Percentiles rank a stretch among this genome's conserved stretches.
phyloP scores from a whole-genome alignment of 2,329 filamentous ascomycete species.

The Monosporascus sp. region DNA sequence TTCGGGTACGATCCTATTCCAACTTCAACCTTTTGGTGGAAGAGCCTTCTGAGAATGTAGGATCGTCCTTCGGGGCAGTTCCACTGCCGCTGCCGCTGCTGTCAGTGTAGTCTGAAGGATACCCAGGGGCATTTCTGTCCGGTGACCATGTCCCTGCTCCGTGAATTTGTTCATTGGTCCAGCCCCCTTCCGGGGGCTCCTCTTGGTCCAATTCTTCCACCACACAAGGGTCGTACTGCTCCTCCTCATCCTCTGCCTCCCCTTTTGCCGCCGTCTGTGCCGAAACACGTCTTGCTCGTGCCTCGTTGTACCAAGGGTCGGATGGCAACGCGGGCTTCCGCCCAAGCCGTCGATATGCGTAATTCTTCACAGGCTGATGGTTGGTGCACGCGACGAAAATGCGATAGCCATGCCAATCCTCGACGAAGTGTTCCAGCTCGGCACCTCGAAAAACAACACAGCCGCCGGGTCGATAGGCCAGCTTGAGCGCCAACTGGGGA shows the following conservation, averaged over 20 bases:
- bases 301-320: not conserved
- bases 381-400: constrained; percentile 5
- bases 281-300: too few relatives aligned
- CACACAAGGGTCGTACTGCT: not conserved
- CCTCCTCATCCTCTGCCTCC: not conserved
- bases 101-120: too few relatives aligned
- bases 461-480: constrained; percentile 1
- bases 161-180: not conserved
- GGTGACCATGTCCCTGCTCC: not conserved
- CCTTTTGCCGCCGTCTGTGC: not conserved
- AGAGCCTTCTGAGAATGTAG: too few relatives aligned
- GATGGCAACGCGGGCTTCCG: not conserved
- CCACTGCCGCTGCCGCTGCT: too few relatives aligned
- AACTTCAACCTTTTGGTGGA: too few relatives aligned
- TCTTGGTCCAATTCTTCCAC: not conserved
- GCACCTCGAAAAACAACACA: constrained; percentile 3
- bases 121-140: too few relatives aligned
- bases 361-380: constrained; percentile 4
- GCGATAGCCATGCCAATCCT: constrained; percentile 5
- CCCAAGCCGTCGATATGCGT: not conserved
- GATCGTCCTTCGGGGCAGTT: too few relatives aligned
- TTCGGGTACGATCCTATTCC: too few relatives aligned
- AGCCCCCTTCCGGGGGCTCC: not conserved
- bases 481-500: constrained; percentile 1
- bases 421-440: constrained; percentile 3